Evolutionary conservation across 169 alveolate genomes (phyloP), one percentile per base, ranked within the genome.

Genomic region (Theileria equi): DNA sequence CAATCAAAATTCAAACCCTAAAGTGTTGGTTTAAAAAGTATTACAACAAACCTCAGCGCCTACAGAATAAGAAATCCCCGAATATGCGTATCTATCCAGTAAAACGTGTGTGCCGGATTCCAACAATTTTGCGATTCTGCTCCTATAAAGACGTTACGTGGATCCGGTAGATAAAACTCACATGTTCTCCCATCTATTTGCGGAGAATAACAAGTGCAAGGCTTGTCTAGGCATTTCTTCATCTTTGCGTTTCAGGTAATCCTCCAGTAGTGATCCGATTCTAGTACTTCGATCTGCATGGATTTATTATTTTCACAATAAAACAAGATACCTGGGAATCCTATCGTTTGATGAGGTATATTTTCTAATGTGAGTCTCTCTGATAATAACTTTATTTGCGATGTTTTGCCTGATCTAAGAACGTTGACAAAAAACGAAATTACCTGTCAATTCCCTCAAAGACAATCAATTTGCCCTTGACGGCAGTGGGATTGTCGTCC

Each of bases 381-480:
- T 17, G 74, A 79, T 7, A 94, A 61, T 34, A 79, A 45, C 52
- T 84, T 54, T 11, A 89, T 62, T 64, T 94, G 95, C 13, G 98
- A 83, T 4, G 97, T 79, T 80, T 95, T 95, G 26, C 98, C 98
- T 23, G 96, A 93, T 35, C 98, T 89, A 40, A n/a, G 16, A 28
- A 0, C 4, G 11, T 21, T 17, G 7, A 7, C n/a, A 13, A 29
- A 13, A 11, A 17, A 38, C 47, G 16, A 74, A 29, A 66, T 3
- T 52, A 90, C 94, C 94, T 82, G 81, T 95, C 98, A 2, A 95
- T 82, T 0, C 98, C 98, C 76, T 95, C 98, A 28, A 95, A 89
- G 8, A 94, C 98, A 13, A 95, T 89, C 59, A 95, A 94, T 34
- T 87, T 55, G 2, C 98, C 98, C 35, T 94, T 74, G 36, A 34